Evolutionary conservation across 352 stramenopile species (phyloP).

Genomic region (Globisporangium takayamanum): DNA sequence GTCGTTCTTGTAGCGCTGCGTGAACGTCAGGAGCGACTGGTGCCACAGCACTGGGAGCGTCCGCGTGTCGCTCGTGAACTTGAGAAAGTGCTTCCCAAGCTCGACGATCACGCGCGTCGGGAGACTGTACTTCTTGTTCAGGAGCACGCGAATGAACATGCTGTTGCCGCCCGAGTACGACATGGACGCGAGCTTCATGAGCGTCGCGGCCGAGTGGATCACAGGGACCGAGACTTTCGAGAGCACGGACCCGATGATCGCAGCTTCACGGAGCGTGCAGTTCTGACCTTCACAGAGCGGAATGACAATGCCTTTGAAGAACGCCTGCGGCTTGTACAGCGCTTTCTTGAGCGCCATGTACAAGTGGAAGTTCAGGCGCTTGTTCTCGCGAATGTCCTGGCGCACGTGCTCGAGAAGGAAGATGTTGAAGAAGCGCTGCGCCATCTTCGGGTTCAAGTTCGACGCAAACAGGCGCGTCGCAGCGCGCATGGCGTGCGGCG

Average conservation of each 20-base stretch:
- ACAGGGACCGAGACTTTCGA: slow-evolving; percentile 98
- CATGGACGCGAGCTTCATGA: slow-evolving; percentile 97
- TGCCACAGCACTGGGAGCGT: slow-evolving; percentile 98
- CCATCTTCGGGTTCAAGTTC: slow-evolving; percentile 99
- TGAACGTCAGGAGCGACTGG: slow-evolving; percentile 97
- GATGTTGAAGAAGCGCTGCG: slow-evolving; percentile 98
- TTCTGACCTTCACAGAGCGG: slow-evolving; percentile 92
- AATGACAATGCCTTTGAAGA: slow-evolving; percentile 99
- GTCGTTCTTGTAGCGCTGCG: slow-evolving; percentile 98
- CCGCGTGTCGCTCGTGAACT: slow-evolving; percentile 86
- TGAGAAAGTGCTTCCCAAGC: slow-evolving; percentile 94
- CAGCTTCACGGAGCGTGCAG: slow-evolving; percentile 96
- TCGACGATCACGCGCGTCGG: slow-evolving; percentile 95
- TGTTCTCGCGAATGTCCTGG: slow-evolving; percentile 96
- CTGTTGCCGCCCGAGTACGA: slow-evolving; percentile 96
- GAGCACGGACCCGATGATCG: slow-evolving; percentile 97
- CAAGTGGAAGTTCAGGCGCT: slow-evolving; percentile 99
- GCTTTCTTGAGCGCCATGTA: slow-evolving; percentile 99
- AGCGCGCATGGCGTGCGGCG: slow-evolving; percentile 96
- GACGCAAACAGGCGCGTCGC: slow-evolving; percentile 98
- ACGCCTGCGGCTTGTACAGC: slow-evolving; percentile 99
- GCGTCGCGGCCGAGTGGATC: slow-evolving; percentile 97
- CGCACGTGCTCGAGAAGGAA: slow-evolving; percentile 96
- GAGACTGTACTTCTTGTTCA: slow-evolving; percentile 99
- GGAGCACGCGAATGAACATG: slow-evolving; percentile 97